phyloP scores from a whole-genome alignment of 768 basidiomycete genomes.

The Hemileccinum impolitum region DNA sequence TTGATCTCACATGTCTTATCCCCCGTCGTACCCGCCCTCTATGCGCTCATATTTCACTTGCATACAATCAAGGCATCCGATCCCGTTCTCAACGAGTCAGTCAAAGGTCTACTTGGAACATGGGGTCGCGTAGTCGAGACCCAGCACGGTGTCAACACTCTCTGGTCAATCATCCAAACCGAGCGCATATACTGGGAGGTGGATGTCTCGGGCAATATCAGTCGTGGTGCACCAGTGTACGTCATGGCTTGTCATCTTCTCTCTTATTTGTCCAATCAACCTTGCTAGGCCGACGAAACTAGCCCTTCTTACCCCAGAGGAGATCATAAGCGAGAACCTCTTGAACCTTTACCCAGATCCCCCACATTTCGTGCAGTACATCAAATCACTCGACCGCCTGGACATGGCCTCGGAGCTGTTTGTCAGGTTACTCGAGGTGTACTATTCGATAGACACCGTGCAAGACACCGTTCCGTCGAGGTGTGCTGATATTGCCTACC shows the following conservation, averaged over 20 bases:
- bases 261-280: constrained; percentile 1
- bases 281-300: constrained; percentile 28
- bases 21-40: constrained; percentile 65
- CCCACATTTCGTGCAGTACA: constrained; percentile 56
- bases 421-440: constrained; percentile 66
- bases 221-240: constrained; percentile 39
- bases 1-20: constrained; percentile 62
- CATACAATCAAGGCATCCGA: constrained; percentile 57
- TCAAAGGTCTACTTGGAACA: constrained; percentile 59
- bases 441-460: constrained; percentile 38
- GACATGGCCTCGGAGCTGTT: constrained; percentile 76
- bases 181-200: constrained; percentile 54
- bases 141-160: constrained; percentile 47
- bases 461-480: constrained; percentile 22
- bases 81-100: constrained; percentile 55
- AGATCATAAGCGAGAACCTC: constrained; percentile 47
- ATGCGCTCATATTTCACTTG: constrained; percentile 57
- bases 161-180: constrained; percentile 59
- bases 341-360: constrained; percentile 78
- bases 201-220: constrained; percentile 51
- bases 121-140: constrained; percentile 70
- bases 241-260: constrained; percentile 19
- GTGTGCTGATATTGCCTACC: constrained; percentile 9
- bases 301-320: constrained; percentile 51
- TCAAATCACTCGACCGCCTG: constrained; percentile 61